Conservation (phyloP, 805 yeast genomes). For the Candida easanensis region DNA sequence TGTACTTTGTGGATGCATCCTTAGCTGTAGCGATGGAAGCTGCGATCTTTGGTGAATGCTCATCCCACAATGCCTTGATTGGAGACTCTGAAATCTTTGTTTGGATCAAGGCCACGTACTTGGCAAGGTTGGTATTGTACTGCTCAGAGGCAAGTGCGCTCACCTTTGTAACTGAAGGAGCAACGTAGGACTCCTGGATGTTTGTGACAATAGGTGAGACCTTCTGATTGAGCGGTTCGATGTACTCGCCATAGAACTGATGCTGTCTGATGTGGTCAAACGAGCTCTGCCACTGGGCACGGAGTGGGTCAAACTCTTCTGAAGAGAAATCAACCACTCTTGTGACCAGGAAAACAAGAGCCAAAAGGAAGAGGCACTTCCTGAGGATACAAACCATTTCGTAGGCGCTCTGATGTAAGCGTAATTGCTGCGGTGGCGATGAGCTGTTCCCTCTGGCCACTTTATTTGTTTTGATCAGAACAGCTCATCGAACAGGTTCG, state of each 20-base stretch:
- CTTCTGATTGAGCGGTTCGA: conserved; percentile 18
- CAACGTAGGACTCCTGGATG: conserved; percentile 8
- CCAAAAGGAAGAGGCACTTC: conserved; percentile 14
- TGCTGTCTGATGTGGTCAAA: conserved; percentile 9
- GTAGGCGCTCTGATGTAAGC: not conserved
- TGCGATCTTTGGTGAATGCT: conserved; percentile 1
- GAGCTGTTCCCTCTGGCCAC: not conserved
- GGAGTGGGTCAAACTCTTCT: conserved; percentile 23
- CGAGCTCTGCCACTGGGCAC: conserved; percentile 15
- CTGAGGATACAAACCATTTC: conserved; percentile 14
- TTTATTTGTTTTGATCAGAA: not conserved
- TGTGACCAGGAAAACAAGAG: conserved; percentile 14
- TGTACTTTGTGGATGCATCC: conserved; percentile 7
- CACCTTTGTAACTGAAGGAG: conserved; percentile 10
- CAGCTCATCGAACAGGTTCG: not conserved
- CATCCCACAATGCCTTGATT: conserved; percentile 2
- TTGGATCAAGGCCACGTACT: conserved; percentile 10
- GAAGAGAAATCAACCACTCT: conserved; percentile 23
- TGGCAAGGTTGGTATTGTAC: conserved; percentile 15
- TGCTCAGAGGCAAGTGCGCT: conserved; percentile 3
- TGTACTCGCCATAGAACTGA: conserved; percentile 21
- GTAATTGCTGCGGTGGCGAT: conserved; percentile 1
- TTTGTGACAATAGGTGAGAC: conserved; percentile 10
- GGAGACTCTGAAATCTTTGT: conserved; percentile 11
- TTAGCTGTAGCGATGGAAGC: not conserved